phyloP scores from a whole-genome alignment of 306 rosid species.

The Neltuma alba region DNA sequence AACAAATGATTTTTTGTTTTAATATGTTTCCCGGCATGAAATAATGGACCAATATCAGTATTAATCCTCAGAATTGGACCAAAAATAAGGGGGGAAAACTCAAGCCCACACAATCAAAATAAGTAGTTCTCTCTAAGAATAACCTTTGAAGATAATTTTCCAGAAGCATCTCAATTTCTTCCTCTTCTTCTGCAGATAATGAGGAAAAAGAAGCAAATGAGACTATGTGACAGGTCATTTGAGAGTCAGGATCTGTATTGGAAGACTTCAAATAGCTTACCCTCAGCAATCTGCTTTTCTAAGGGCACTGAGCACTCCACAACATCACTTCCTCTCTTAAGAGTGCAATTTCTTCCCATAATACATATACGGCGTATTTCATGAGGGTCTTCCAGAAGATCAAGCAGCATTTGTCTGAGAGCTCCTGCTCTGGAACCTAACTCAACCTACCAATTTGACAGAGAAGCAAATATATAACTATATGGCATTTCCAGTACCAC shows the following conservation, averaged over 20 bases:
- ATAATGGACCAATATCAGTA: background rate
- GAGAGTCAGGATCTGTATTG: constrained; percentile 18
- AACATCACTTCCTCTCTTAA: constrained; percentile 58
- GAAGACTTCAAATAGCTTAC: constrained; percentile 44
- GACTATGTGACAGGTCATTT: background rate
- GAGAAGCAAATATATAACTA: constrained; percentile 18
- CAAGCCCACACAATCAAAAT: constrained; percentile 2
- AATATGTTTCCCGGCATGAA: background rate
- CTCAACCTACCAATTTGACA: constrained; percentile 70
- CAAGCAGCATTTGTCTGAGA: constrained; percentile 94
- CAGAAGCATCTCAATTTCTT: constrained; percentile 99
- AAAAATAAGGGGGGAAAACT: background rate
- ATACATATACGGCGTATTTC: constrained; percentile 94
- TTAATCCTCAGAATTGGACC: constrained; percentile 20
- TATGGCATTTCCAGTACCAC: constrained; percentile 7
- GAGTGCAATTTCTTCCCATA: constrained; percentile 89
- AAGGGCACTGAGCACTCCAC: constrained; percentile 75
- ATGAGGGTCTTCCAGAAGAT: constrained; percentile 90
- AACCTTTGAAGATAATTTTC: constrained; percentile 99
- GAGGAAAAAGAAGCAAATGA: constrained; percentile 38
- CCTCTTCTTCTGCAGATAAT: constrained; percentile 86
- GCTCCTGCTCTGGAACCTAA: constrained; percentile 95
- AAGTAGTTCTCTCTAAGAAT: constrained; percentile 32
- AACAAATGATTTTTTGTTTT: background rate
- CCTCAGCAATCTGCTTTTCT: constrained; percentile 94